Evolutionary conservation across 768 basidiomycete species (phyloP).

Genomic region (Tulasnella sp.): DNA sequence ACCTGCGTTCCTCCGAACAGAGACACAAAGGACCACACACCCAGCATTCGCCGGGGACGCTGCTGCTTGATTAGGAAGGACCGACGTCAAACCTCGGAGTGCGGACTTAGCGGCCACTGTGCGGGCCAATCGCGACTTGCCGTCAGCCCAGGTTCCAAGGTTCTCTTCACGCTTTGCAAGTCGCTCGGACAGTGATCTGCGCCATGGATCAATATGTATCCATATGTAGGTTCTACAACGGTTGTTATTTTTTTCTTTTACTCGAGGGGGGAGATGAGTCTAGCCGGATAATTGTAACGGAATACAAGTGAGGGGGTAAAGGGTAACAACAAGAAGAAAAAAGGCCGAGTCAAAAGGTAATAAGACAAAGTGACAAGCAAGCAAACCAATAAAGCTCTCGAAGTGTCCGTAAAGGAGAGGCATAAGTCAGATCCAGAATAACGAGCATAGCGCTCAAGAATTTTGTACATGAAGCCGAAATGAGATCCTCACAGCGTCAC

Average conservation of each 20-base stretch:
- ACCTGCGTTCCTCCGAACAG: constrained; percentile 7
- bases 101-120: not conserved
- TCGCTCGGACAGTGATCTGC: not conserved
- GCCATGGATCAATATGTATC: not conserved
- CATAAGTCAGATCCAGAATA: not conserved
- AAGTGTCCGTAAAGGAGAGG: not conserved
- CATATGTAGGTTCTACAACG: constrained; percentile 3
- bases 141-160: constrained; percentile 10
- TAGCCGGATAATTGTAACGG: constrained; percentile 6
- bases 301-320: constrained; percentile 8
- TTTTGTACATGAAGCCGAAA: not conserved
- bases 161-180: not conserved
- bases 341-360: not conserved
- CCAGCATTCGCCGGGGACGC: not conserved
- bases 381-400: constrained; percentile 5
- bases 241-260: constrained; percentile 12
- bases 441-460: constrained; percentile 8
- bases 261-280: not conserved
- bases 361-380: not conserved
- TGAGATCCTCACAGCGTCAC: constrained; percentile 6
- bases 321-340: not conserved
- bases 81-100: not conserved
- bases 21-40: constrained; percentile 15
- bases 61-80: not conserved
- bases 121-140: constrained; percentile 16